Evolutionary conservation across 768 basidiomycete genomes (phyloP), one percentile per base, ranked within the genome.

Genomic region (Pisolithus microcarpus): DNA sequence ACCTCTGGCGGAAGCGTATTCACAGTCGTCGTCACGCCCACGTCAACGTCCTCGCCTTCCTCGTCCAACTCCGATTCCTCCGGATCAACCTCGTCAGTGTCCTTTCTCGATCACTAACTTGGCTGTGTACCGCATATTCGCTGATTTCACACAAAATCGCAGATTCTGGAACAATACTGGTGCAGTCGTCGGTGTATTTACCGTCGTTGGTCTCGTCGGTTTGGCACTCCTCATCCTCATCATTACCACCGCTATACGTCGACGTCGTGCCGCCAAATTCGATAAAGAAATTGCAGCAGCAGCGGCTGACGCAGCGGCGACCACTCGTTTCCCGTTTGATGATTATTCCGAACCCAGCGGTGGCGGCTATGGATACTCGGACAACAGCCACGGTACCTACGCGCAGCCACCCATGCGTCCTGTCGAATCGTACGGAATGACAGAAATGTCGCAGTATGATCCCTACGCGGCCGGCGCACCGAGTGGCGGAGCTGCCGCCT

Each of bases 241-340:
- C 26, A 53, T 77, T 43, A 75, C 78, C 36, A 79, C 75, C 51
- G 65, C 67, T 53, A 53, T 86, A 56, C 82, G 85, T 8, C 79
- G 86, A 0, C 81, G 82, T 7, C 80, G 83, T 1, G 81, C 80
- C 3, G 64, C 72, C 53, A 72, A 76, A 39, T 83, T 87, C 58
- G 87, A 90, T 62, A 73, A 74, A n/a, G 87, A 89, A 48, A 79
- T 87, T 38, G 81, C 78, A 13, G 81, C 81, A 45, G 87, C 85
- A 0, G 85, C 86, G 0, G 77, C 75, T 3, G 82, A 80, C 51
- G 85, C 85, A 0, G 75, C 73, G 0, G 78, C 77, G 0, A 67
- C 75, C 1, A 72, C 78, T 0, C 72, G 71, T 18, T 71, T 76
- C 0, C 80, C 79, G 11, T 74, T 75, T 52, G 81, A 78, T 61